phyloP scores from a whole-genome alignment of 495 filamentous ascomycete species.

The Hypoxylon lienhwacheense region DNA sequence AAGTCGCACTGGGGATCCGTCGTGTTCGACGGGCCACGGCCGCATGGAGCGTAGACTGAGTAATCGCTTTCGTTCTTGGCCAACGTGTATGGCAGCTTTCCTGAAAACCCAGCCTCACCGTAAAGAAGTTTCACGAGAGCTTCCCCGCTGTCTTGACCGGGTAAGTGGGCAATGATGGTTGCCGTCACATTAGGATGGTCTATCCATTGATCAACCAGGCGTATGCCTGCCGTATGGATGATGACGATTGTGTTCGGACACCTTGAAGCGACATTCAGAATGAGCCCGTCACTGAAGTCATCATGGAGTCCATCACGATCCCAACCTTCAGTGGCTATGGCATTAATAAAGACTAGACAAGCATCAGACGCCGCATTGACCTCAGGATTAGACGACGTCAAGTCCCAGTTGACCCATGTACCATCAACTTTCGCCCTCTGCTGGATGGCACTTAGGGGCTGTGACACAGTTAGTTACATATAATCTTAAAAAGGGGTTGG shows the following conservation, averaged over 20 bases:
- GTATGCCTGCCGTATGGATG: slow-evolving; percentile 60
- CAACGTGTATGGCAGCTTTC: slow-evolving; percentile 72
- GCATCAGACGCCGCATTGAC: slow-evolving; percentile 61
- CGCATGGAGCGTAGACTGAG: slow-evolving; percentile 40
- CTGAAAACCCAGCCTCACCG: slow-evolving; percentile 60
- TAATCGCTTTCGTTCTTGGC: slow-evolving; percentile 67
- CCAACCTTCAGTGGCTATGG: slow-evolving; percentile 59
- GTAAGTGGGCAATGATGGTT: slow-evolving; percentile 61
- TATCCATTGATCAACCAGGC: slow-evolving; percentile 61
- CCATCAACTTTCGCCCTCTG: slow-evolving; percentile 55
- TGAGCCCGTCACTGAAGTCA: slow-evolving; percentile 59
- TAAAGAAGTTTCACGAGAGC: slow-evolving; percentile 62
- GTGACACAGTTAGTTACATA: slow-evolving; percentile 26
- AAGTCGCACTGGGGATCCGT: slow-evolving; percentile 62
- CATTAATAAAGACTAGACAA: slow-evolving; percentile 68
- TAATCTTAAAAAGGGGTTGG: not conserved
- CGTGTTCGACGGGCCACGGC: slow-evolving; percentile 46
- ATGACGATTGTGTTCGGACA: slow-evolving; percentile 66
- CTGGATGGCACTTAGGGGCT: slow-evolving; percentile 65
- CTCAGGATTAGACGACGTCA: slow-evolving; percentile 40
- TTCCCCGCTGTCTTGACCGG: slow-evolving; percentile 62
- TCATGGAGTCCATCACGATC: slow-evolving; percentile 49
- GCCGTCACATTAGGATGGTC: slow-evolving; percentile 66
- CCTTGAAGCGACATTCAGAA: slow-evolving; percentile 56
- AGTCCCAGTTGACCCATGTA: slow-evolving; percentile 56